These are phyloP conservation scores for Hyaloscypha hepaticicola DNA, from an alignment of 495 filamentous ascomycete species.

Conservation along the genomic window DNA sequence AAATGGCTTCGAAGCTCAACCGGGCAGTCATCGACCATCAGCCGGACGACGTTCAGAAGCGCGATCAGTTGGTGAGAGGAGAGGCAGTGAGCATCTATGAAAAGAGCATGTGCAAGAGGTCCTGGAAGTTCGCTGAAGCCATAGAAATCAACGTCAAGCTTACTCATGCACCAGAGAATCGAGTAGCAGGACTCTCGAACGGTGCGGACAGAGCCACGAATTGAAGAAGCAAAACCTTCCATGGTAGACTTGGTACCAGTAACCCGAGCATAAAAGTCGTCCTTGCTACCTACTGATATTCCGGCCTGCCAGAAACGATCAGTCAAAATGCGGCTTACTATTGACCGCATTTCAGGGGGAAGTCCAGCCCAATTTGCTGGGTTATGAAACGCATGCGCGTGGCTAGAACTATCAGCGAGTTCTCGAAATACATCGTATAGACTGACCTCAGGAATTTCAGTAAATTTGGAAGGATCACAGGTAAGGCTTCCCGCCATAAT, in stretches of 20 bases:
- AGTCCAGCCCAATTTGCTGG: slow-evolving; percentile 77
- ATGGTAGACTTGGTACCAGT: slow-evolving; percentile 82
- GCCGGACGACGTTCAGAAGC: slow-evolving; percentile 79
- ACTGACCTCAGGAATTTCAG: slow-evolving; percentile 64
- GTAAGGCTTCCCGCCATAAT: slow-evolving; percentile 82
- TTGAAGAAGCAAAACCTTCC: slow-evolving; percentile 90
- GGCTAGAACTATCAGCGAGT: slow-evolving; percentile 45
- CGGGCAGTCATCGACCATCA: slow-evolving; percentile 88
- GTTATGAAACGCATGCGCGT: slow-evolving; percentile 94
- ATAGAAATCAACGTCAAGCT: slow-evolving; percentile 84
- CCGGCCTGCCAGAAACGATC: slow-evolving; percentile 99
- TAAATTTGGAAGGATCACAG: slow-evolving; percentile 79
- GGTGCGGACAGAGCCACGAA: slow-evolving; percentile 82
- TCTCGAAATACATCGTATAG: not conserved
- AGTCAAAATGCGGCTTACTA: slow-evolving; percentile 81
- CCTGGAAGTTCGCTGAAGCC: slow-evolving; percentile 80
- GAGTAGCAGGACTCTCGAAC: slow-evolving; percentile 92
- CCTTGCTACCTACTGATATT: slow-evolving; percentile 90
- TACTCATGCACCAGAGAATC: slow-evolving; percentile 90
- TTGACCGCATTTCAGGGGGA: slow-evolving; percentile 71
- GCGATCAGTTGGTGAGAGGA: slow-evolving; percentile 93
- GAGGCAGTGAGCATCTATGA: slow-evolving; percentile 76
- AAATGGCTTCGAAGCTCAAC: slow-evolving; percentile 73
- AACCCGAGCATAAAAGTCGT: slow-evolving; percentile 93
- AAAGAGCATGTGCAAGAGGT: slow-evolving; percentile 80